phyloP scores from a whole-genome alignment of 2,329 filamentous ascomycete genomes.

The Exophiala lecanii-corni region DNA sequence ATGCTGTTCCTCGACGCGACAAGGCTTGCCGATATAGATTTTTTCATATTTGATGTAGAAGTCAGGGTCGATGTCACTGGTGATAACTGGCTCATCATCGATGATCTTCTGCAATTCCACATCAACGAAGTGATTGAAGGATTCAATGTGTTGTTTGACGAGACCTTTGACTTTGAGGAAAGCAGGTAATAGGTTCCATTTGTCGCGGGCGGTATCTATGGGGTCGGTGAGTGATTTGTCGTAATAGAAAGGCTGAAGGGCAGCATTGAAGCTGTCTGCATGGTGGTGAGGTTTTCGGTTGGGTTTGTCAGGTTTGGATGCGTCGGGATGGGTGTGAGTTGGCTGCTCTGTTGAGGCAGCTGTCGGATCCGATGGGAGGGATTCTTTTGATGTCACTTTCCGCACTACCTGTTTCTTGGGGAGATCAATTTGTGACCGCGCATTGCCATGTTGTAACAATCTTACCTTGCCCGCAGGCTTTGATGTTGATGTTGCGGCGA shows the following conservation, averaged over 20 bases:
- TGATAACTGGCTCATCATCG: conserved; percentile 79
- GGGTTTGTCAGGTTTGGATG: conserved; percentile 13
- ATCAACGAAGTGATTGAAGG: conserved; percentile 97
- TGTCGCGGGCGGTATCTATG: conserved; percentile 71
- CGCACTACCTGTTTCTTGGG: conserved; percentile 10
- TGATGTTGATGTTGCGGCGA: conserved; percentile 9
- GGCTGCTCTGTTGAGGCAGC: no score
- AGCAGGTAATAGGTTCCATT: conserved; percentile 95
- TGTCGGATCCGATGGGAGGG: no score
- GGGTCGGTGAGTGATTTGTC: conserved; percentile 64
- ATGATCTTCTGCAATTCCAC: conserved; percentile 97
- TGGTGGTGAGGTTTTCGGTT: conserved; percentile 16
- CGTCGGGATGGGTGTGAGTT: no score
- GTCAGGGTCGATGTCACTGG: conserved; percentile 85
- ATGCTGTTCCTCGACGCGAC: conserved; percentile 69
- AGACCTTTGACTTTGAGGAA: conserved; percentile 96
- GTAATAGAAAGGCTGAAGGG: conserved; percentile 66
- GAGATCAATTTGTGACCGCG: no score
- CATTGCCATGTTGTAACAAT: no score
- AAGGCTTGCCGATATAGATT: conserved; percentile 79
- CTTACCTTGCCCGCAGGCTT: conserved; percentile 21
- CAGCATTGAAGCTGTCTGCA: conserved; percentile 52
- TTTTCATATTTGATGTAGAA: conserved; percentile 87
- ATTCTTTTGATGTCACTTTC: no score
- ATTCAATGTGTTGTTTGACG: conserved; percentile 97